These are phyloP conservation scores for Stevia rebaudiana DNA, from an alignment of 140 eudicot genomes.

Conservation along the genomic window DNA sequence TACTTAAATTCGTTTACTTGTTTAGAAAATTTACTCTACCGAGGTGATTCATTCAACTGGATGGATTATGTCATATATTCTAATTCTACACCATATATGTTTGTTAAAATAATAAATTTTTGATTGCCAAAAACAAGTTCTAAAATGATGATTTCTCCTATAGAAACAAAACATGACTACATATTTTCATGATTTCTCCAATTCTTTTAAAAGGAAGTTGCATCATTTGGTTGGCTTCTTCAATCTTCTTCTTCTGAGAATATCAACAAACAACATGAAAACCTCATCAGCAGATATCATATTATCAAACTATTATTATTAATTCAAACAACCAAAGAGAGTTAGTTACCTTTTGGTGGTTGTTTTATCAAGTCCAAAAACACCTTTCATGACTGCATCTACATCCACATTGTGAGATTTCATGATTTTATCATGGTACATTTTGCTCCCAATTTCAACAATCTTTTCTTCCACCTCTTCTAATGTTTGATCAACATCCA, in stretches of 20 bases:
- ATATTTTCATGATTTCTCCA: no score
- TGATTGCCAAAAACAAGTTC: no score
- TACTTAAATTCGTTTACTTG: no score
- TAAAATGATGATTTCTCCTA: no score
- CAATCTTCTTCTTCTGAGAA: conserved; percentile 54
- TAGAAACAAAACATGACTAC: no score
- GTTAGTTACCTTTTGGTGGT: conserved; percentile 42
- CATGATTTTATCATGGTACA: conserved; percentile 81
- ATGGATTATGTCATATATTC: no score
- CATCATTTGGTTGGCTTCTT: conserved; percentile 47
- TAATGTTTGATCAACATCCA: conserved; percentile 83
- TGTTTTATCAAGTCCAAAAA: conserved; percentile 43
- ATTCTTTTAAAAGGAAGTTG: not conserved
- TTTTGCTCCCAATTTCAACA: conserved; percentile 76
- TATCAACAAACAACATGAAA: not conserved
- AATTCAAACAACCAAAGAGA: not conserved
- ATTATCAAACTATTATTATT: not conserved
- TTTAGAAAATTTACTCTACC: no score
- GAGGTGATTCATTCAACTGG: no score
- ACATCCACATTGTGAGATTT: conserved; percentile 56
- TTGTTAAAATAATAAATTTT: no score
- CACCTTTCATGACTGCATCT: conserved; percentile 64
- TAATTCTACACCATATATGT: no score
- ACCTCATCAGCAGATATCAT: not conserved
- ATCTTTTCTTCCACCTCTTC: conserved; percentile 87